Percentiles rank a stretch among this genome's conserved stretches.
These are phyloP conservation scores for Nicotiana benthamiana DNA, from an alignment of 257 asterid species.

Conservation along the genomic window DNA sequence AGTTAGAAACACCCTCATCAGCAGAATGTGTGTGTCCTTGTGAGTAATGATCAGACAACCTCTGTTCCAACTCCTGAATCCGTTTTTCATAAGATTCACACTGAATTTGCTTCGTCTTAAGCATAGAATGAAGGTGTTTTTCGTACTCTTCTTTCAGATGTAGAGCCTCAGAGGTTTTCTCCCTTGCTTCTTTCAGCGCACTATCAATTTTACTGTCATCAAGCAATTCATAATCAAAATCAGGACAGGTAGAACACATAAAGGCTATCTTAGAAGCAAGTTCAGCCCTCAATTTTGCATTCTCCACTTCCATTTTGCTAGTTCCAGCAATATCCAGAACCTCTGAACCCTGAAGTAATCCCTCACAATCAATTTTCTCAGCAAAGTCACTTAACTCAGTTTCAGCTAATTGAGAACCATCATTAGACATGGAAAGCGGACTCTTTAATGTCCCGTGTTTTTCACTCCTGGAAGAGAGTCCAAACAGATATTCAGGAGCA, in stretches of 20 bases:
- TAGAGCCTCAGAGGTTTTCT: conserved; percentile 81
- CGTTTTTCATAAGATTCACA: conserved; percentile 89
- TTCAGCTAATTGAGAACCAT: conserved; percentile 50
- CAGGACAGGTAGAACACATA: conserved; percentile 58
- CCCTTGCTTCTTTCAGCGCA: conserved; percentile 54
- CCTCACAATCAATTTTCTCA: conserved; percentile 49
- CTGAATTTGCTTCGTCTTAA: conserved; percentile 67
- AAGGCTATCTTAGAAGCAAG: conserved; percentile 95
- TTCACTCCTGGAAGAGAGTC: conserved; percentile 45
- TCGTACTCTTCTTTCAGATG: conserved; percentile 67
- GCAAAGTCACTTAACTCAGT: conserved; percentile 35
- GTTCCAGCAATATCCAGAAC: conserved; percentile 90
- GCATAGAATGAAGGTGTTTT: conserved; percentile 67
- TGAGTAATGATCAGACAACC: conserved; percentile 65
- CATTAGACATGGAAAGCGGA: conserved; percentile 50
- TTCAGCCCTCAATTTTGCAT: conserved; percentile 90
- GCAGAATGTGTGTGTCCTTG: conserved; percentile 34
- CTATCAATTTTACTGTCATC: conserved; percentile 57
- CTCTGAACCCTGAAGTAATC: conserved; percentile 50
- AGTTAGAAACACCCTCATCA: conserved; percentile 35
- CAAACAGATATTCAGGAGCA: conserved; percentile 84
- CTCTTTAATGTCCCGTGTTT: conserved; percentile 46
- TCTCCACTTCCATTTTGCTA: conserved; percentile 91
- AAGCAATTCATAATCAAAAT: conserved; percentile 53
- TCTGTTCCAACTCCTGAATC: conserved; percentile 83